Evolutionary conservation across 768 basidiomycete species (phyloP).

Genomic region (Candolleomyces eurysporus): DNA sequence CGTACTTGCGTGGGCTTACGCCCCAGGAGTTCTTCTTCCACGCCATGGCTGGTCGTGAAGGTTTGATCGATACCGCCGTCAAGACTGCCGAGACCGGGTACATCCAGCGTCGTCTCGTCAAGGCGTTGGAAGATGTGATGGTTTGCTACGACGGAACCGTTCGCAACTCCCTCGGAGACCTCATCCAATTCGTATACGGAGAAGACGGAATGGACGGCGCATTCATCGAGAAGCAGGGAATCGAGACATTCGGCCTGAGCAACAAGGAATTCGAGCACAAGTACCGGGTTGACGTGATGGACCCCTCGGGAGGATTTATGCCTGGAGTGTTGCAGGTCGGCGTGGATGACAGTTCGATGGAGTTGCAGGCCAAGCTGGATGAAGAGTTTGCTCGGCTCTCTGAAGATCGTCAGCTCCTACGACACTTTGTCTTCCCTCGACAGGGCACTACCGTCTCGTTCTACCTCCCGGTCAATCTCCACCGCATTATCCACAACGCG

Average conservation of each 20-base stretch:
- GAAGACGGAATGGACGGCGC: constrained; percentile 99
- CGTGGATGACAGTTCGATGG: constrained; percentile 79
- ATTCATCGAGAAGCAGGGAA: constrained; percentile 92
- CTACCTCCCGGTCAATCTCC: constrained; percentile 93
- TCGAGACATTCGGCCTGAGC: constrained; percentile 84
- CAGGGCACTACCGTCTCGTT: constrained; percentile 69
- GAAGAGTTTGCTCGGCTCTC: constrained; percentile 58
- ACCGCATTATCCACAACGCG: constrained; percentile 94
- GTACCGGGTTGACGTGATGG: constrained; percentile 94
- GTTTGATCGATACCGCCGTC: constrained; percentile 98
- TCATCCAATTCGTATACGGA: constrained; percentile 95
- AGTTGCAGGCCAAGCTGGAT: constrained; percentile 82
- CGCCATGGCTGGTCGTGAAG: constrained; percentile 99
- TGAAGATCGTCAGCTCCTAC: constrained; percentile 75
- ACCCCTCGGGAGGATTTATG: constrained; percentile 75
- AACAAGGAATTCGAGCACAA: constrained; percentile 84
- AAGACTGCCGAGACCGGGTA: constrained; percentile 99
- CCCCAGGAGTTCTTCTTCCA: constrained; percentile 99
- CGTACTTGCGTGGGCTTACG: constrained; percentile 92
- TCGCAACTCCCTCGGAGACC: constrained; percentile 93
- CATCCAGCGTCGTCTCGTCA: constrained; percentile 96
- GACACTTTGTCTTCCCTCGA: constrained; percentile 81
- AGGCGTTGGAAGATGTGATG: constrained; percentile 96
- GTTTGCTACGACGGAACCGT: constrained; percentile 98
- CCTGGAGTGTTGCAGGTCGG: constrained; percentile 83